A percentile compares a stretch with the other conserved stretches of the same genome.
These are phyloP conservation scores for Microcera coccophila DNA, from an alignment of 2,329 filamentous ascomycete genomes.

Conservation along the genomic window DNA sequence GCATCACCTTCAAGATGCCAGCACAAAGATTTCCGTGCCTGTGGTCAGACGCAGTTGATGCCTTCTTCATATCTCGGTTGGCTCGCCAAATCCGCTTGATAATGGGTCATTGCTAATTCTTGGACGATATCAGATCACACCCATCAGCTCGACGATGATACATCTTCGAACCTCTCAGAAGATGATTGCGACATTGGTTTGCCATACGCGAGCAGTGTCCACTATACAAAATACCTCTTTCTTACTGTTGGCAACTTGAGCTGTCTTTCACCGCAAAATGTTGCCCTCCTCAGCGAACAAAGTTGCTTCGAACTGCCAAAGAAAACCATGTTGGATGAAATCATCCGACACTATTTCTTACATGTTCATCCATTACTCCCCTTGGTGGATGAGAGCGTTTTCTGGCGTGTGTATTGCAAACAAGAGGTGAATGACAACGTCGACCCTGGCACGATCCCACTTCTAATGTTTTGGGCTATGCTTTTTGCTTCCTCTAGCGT, in stretches of 20 bases:
- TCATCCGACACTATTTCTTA: neutral
- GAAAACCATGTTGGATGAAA: neutral
- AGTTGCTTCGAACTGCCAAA: slow-evolving; percentile 17
- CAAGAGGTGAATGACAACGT: too few species aligned
- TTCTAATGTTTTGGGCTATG: neutral
- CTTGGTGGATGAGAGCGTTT: neutral
- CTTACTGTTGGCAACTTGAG: neutral
- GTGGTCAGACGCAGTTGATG: too few species aligned
- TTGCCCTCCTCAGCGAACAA: slow-evolving; percentile 1
- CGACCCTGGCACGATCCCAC: neutral
- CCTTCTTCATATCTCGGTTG: too few species aligned
- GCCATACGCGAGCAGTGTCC: neutral
- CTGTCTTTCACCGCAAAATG: neutral
- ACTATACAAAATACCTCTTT: slow-evolving; percentile 5
- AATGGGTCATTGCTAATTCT: too few species aligned
- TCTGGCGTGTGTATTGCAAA: neutral
- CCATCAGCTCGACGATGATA: too few species aligned
- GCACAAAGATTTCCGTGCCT: too few species aligned
- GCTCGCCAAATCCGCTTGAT: too few species aligned
- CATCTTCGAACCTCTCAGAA: neutral
- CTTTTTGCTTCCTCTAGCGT: neutral
- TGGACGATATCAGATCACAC: too few species aligned
- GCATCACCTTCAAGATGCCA: too few species aligned
- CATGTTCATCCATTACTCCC: neutral
- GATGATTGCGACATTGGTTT: neutral